Base-by-base conservation (phyloP, 495 filamentous ascomycete species). In the Xylaria longipes region DNA sequence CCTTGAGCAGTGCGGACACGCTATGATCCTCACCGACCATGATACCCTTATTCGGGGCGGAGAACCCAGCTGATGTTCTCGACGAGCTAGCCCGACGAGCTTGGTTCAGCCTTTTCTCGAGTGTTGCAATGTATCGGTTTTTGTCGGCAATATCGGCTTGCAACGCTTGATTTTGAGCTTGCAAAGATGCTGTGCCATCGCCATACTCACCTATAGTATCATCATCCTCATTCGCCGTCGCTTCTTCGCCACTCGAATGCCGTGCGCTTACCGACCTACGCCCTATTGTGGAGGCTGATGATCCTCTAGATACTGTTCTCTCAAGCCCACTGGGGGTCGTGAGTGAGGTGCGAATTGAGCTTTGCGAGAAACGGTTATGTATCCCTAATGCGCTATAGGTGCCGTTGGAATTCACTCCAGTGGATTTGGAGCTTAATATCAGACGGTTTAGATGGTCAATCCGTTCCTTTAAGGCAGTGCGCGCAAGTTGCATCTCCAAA, bases 381-480 rank as follows among this genome's bases (percentile, higher is more conserved):
- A 91, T 89, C 20, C 93, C 91, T 73, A 94, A 85, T 7, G 91
- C 88, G 71, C 92, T 93, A 62, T 91, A 87, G 11, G 89, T 91
- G 22, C 91, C 89, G 62, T 89, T 89, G 27, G 84, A 81, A 79
- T 99, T 99, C 57, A 99, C 96, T 22, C 96, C 96, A 0, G 93
- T 92, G 17, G 94, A 97, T 76, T 98, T 97, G 20, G 96, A 98
- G 77, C 92, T 95, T 35, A 99, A 84, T 73, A 99, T 98, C 14
- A 99, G 87, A 27, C 96, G 92, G 80, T 98, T 99, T 7, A 99
- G 87, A 82, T 99, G 96, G 81, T 98, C 95, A 73, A 99, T 99
- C 35, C 96, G 91, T 81, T 98, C 95, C 76, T 99, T 98, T 62
- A 99, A 82, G 6, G 97, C 97, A 2, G 95, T 99, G 33, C 97